These are phyloP conservation scores for Nematocida ausubeli DNA, from an alignment of 371 early-diverging fungal genomes.

Conservation along the genomic window DNA sequence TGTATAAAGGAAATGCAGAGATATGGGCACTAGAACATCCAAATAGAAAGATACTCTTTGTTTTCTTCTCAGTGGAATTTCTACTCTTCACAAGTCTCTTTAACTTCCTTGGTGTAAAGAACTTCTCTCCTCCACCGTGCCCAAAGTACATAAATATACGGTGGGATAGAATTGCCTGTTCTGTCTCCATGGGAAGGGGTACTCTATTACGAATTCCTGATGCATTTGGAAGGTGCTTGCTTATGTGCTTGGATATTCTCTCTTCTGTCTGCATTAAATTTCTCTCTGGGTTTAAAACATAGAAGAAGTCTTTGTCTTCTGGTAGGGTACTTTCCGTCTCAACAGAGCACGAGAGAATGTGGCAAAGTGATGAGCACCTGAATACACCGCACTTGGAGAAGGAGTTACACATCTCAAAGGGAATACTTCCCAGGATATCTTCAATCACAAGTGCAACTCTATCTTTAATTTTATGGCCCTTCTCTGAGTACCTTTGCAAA, in stretches of 20 bases:
- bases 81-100: background rate
- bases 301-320: slow-evolving; percentile 38
- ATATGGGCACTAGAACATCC: slow-evolving; percentile 65
- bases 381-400: slow-evolving; percentile 13
- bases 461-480: background rate
- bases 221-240: background rate
- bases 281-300: slow-evolving; percentile 63
- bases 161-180: slow-evolving; percentile 1
- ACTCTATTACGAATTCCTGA: slow-evolving; percentile 16
- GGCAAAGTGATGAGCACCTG: slow-evolving; percentile 17
- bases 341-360: background rate
- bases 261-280: slow-evolving; percentile 56
- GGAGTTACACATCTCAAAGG: slow-evolving; percentile 30
- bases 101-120: slow-evolving; percentile 67
- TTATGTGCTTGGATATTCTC: slow-evolving; percentile 22
- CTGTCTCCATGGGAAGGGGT: slow-evolving; percentile 29
- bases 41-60: slow-evolving; percentile 62
- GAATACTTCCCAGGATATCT: slow-evolving; percentile 31
- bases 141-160: slow-evolving; percentile 76
- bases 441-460: slow-evolving; percentile 24
- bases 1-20: slow-evolving; percentile 6
- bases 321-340: background rate
- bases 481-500: slow-evolving; percentile 5
- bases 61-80: background rate
- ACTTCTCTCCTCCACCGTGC: slow-evolving; percentile 86